phyloP scores from a whole-genome alignment of 2,329 filamentous ascomycete species.

The Penicillium hordei region DNA sequence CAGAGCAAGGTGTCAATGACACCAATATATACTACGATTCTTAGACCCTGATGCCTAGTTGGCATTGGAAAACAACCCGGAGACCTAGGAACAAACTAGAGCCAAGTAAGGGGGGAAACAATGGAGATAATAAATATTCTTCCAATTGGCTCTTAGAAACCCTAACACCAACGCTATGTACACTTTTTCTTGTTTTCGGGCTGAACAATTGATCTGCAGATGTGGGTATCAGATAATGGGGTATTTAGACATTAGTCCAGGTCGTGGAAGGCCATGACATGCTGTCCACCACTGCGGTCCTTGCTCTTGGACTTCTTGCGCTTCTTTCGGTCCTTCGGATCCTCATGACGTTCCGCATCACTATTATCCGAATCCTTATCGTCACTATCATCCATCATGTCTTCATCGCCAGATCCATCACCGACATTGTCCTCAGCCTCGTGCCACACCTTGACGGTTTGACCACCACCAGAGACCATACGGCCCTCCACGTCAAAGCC shows the following conservation, averaged over 20 bases:
- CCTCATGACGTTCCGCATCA: conserved; percentile 46
- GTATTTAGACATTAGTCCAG: conserved; percentile 37
- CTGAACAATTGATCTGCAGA: conserved; percentile 9
- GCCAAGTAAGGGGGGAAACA: background rate
- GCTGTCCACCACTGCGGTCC: conserved; percentile 37
- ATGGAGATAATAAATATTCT: conserved; percentile 5
- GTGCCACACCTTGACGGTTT: conserved; percentile 85
- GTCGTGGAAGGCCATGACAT: conserved; percentile 46
- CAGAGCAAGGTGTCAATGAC: background rate
- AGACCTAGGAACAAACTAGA: background rate
- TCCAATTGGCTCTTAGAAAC: background rate
- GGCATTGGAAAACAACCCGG: background rate
- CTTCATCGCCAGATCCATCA: conserved; percentile 44
- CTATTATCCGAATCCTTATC: conserved; percentile 48
- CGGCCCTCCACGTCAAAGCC: conserved; percentile 82
- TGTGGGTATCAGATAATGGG: conserved; percentile 25
- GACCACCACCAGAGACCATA: conserved; percentile 86
- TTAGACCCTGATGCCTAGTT: background rate
- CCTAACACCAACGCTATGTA: conserved; percentile 15
- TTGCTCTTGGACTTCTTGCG: conserved; percentile 48
- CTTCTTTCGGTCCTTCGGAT: conserved; percentile 48
- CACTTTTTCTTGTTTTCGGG: conserved; percentile 3
- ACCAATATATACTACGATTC: background rate
- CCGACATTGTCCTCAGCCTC: conserved; percentile 61
- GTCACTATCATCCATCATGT: conserved; percentile 45